Base-by-base conservation (phyloP, 2,329 filamentous ascomycete species). In the Fusarium coffeatum region DNA sequence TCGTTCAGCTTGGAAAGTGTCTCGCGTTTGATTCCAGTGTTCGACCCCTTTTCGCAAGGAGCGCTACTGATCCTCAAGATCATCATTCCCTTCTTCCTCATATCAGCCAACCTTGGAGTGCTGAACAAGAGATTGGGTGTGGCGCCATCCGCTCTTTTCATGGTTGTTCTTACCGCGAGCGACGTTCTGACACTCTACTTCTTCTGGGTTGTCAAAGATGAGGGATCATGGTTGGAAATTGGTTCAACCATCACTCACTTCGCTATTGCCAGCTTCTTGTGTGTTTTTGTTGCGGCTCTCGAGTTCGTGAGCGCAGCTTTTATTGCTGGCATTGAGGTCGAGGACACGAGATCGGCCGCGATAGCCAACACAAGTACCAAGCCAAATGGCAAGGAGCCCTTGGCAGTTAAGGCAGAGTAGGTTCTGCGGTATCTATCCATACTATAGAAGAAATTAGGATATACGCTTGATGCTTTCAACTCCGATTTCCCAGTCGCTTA, bases 171-270 rank as follows among this genome's bases (percentile, higher is more conserved):
- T 89, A 92, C 92, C 1, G 88, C 97, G 54, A 94, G 92, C 65
- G 96, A 99, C 78, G 89, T 97, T 51, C 86, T 98, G 78, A 98
- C 96, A 6, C 85, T 99, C 55, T 93, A 96, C 75, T 99, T 99
- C 84, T 99, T 99, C 82, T 99, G 93, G 89, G 93, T 97, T 74
- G 96, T 99, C 47, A 92, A 92, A 76, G 96, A 99, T 74, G 96
- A 99, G 78, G 96, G 96, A 0, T 96, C 92, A 23, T 99, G 96
- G 96, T 82, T 99, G 64, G 96, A 99, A 78, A 99, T 99, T 77
- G 96, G 96, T 32, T 97, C 93, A 28, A 98, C 93, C 6, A 99
- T 99, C 72, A 97, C 89, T 76, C 94, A 98, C 79, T 99, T 98
- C 80, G 89, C 90, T 66, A 98, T 99, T 81, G 95, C 94, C 20